Evolutionary conservation across 768 basidiomycete genomes (phyloP).

Genomic region (Ramaria rubella): DNA sequence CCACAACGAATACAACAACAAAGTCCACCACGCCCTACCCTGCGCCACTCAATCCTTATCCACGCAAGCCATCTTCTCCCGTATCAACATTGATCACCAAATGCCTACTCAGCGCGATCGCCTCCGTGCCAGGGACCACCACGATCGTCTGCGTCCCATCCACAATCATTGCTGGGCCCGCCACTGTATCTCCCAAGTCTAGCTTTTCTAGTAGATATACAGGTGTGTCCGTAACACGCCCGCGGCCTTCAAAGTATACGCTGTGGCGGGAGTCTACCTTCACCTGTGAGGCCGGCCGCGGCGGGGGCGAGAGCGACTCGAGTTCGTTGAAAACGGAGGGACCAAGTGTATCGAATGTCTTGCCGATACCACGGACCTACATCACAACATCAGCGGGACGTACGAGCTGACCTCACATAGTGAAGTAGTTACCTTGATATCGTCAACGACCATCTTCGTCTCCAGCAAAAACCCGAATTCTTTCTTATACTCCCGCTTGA

Average conservation of each 20-base stretch:
- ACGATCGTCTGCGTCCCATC: conserved; percentile 96
- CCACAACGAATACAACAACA: too few relatives aligned
- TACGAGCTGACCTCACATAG: not conserved
- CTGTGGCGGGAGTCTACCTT: conserved; percentile 50
- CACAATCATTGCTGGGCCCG: conserved; percentile 90
- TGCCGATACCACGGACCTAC: conserved; percentile 83
- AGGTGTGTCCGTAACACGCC: conserved; percentile 71
- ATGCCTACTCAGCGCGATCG: conserved; percentile 62
- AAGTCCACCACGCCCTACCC: too few relatives aligned
- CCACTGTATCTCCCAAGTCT: conserved; percentile 59
- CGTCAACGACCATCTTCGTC: conserved; percentile 84
- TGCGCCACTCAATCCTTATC: not conserved
- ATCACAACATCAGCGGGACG: not conserved
- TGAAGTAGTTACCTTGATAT: conserved; percentile 58
- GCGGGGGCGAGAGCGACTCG: conserved; percentile 38
- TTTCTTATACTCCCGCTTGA: conserved; percentile 70
- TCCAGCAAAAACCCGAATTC: conserved; percentile 93
- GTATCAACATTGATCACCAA: conserved; percentile 44
- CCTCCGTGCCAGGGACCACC: conserved; percentile 66
- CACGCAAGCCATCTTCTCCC: not conserved
- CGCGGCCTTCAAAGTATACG: conserved; percentile 78
- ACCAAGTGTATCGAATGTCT: conserved; percentile 78
- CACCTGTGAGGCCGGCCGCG: conserved; percentile 25
- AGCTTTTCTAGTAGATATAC: conserved; percentile 68
- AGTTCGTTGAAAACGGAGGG: conserved; percentile 75